A percentile compares a stretch with the other conserved stretches of the same genome.
Evolutionary conservation across 2,329 filamentous ascomycete species (phyloP).

Genomic region (Leptographium lundbergii): DNA sequence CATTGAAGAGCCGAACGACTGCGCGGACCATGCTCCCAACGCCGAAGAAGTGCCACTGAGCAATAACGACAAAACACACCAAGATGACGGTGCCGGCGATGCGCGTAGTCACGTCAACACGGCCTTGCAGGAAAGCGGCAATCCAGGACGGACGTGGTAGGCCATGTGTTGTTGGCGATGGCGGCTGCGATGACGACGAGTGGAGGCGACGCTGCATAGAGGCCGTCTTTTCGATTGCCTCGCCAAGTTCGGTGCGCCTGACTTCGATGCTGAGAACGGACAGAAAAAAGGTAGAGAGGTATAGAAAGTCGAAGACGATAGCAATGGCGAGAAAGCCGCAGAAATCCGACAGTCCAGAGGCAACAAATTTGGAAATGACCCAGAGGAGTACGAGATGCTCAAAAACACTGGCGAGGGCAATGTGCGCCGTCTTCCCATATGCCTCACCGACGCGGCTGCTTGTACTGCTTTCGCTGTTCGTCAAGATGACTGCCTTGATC

Average conservation of each 20-base stretch:
- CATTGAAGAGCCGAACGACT: slow-evolving; percentile 20
- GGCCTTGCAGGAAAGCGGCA: slow-evolving; percentile 49
- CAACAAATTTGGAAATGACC: slow-evolving; percentile 52
- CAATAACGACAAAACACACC: slow-evolving; percentile 56
- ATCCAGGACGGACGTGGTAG: slow-evolving; percentile 38
- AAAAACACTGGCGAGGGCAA: slow-evolving; percentile 52
- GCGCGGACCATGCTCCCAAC: slow-evolving; percentile 32
- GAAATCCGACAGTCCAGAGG: slow-evolving; percentile 53
- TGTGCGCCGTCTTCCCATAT: slow-evolving; percentile 58
- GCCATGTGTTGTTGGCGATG: background rate
- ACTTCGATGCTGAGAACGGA: slow-evolving; percentile 71
- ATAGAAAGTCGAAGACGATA: slow-evolving; percentile 65
- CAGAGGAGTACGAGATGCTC: slow-evolving; percentile 59
- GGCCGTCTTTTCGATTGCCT: slow-evolving; percentile 50
- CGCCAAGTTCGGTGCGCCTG: slow-evolving; percentile 59
- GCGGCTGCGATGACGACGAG: background rate
- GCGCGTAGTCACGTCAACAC: slow-evolving; percentile 55
- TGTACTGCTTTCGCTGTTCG: slow-evolving; percentile 54
- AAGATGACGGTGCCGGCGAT: slow-evolving; percentile 65
- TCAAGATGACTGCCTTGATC: slow-evolving; percentile 65
- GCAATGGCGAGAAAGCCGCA: slow-evolving; percentile 67
- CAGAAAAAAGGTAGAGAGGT: slow-evolving; percentile 67
- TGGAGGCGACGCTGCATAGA: slow-evolving; percentile 23
- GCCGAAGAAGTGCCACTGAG: slow-evolving; percentile 69
- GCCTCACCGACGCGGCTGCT: slow-evolving; percentile 60